phyloP scores from a whole-genome alignment of 441 rosid species.

The Pelargonium australe region DNA sequence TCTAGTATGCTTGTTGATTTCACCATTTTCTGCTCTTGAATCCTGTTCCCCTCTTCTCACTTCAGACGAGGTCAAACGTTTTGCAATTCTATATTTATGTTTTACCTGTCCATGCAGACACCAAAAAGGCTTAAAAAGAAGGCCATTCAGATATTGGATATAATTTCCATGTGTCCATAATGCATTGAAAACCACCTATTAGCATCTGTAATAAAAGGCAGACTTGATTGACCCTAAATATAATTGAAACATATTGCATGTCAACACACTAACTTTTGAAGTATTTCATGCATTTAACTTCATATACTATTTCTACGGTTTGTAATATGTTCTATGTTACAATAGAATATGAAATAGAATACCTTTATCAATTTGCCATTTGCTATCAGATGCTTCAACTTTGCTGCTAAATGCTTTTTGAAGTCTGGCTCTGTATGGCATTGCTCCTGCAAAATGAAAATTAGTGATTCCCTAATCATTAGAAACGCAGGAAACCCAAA shows the following conservation, averaged over 20 bases:
- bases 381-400: conserved; percentile 56
- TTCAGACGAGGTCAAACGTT: conserved; percentile 31
- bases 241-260: too few species aligned
- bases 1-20: conserved; percentile 33
- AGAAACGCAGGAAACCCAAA: not conserved
- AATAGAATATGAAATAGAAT: not conserved
- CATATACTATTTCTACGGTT: too few species aligned
- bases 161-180: too few species aligned
- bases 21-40: conserved; percentile 39
- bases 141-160: too few species aligned
- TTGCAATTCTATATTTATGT: conserved; percentile 55
- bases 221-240: too few species aligned
- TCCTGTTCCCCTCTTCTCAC: conserved; percentile 40
- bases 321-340: too few species aligned
- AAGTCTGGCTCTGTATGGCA: conserved; percentile 38
- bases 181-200: too few species aligned
- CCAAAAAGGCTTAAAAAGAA: not conserved
- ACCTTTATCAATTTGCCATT: conserved; percentile 77
- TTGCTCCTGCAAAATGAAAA: conserved; percentile 42
- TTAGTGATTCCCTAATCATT: not conserved
- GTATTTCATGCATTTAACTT: too few species aligned
- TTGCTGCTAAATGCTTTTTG: conserved; percentile 56
- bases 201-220: too few species aligned
- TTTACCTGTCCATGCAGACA: conserved; percentile 24
- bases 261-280: too few species aligned